These are phyloP conservation scores for Zelopaecilomyces penicillatus DNA, from an alignment of 2,329 filamentous ascomycete genomes.

Conservation along the genomic window DNA sequence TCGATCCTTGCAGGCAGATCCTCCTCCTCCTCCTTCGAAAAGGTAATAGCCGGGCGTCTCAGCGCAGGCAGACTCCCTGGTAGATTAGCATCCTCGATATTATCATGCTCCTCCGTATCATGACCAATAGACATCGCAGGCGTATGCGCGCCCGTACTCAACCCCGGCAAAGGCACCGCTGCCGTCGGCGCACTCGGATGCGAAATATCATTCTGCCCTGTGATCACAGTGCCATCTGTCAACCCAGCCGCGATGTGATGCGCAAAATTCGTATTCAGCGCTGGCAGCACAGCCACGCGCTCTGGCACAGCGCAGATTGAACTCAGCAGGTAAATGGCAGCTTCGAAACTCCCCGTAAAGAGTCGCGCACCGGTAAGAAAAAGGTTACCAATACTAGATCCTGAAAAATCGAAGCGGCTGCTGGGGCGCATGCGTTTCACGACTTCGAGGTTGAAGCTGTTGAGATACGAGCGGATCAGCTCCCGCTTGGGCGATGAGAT, in stretches of 20 bases:
- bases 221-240: slow-evolving; percentile 66
- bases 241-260: slow-evolving; percentile 88
- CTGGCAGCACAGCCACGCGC: slow-evolving; percentile 71
- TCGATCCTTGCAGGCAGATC: slow-evolving; percentile 71
- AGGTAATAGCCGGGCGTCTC: slow-evolving; percentile 70
- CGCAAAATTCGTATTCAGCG: slow-evolving; percentile 90
- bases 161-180: slow-evolving; percentile 20
- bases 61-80: slow-evolving; percentile 74
- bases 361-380: slow-evolving; percentile 79
- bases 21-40: slow-evolving; percentile 67
- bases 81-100: slow-evolving; percentile 70
- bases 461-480: slow-evolving; percentile 68
- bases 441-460: slow-evolving; percentile 68
- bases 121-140: slow-evolving; percentile 28
- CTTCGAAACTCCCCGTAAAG: slow-evolving; percentile 88
- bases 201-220: slow-evolving; percentile 87
- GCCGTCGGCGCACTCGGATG: slow-evolving; percentile 64
- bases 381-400: slow-evolving; percentile 68
- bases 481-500: slow-evolving; percentile 67
- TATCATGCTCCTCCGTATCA: slow-evolving; percentile 49
- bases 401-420: slow-evolving; percentile 69
- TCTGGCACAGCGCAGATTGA: slow-evolving; percentile 78
- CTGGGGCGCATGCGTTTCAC: slow-evolving; percentile 66
- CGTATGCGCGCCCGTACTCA: slow-evolving; percentile 17
- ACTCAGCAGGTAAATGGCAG: slow-evolving; percentile 81